Evolutionary conservation across 495 filamentous ascomycete genomes (phyloP).

Genomic region (Choiromyces venosus): DNA sequence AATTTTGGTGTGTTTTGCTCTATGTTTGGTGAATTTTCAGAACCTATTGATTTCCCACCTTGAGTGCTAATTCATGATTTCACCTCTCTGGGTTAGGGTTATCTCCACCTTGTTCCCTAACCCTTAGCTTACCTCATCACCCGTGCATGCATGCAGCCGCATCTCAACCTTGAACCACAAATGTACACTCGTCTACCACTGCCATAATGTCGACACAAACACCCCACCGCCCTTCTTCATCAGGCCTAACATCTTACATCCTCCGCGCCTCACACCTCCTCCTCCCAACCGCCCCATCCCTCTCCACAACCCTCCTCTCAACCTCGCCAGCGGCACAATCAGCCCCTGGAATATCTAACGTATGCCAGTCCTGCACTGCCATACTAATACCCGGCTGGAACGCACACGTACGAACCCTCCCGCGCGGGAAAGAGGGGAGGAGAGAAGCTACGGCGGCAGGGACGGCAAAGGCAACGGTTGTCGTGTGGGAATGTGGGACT

Average conservation of each 20-base stretch:
- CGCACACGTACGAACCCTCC: conserved; percentile 21
- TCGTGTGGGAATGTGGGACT: conserved; percentile 22
- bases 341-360: not conserved
- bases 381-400: conserved; percentile 25
- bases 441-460: conserved; percentile 45
- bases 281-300: not conserved
- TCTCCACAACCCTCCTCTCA: not conserved
- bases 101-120: not conserved
- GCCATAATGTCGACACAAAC: not conserved
- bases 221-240: not conserved
- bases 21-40: too few relatives aligned
- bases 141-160: not conserved
- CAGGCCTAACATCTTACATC: not conserved
- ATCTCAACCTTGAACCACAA: not conserved
- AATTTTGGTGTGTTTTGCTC: too few relatives aligned
- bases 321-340: not conserved
- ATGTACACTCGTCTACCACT: not conserved
- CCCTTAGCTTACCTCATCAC: not conserved
- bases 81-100: not conserved
- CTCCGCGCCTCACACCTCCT: not conserved
- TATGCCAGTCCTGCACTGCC: conserved; percentile 22
- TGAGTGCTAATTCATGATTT: not conserved
- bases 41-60: too few relatives aligned
- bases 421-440: conserved; percentile 60
- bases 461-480: conserved; percentile 18